These are phyloP conservation scores for Solanum piurae DNA, from an alignment of 257 asterid species.

Conservation along the genomic window DNA sequence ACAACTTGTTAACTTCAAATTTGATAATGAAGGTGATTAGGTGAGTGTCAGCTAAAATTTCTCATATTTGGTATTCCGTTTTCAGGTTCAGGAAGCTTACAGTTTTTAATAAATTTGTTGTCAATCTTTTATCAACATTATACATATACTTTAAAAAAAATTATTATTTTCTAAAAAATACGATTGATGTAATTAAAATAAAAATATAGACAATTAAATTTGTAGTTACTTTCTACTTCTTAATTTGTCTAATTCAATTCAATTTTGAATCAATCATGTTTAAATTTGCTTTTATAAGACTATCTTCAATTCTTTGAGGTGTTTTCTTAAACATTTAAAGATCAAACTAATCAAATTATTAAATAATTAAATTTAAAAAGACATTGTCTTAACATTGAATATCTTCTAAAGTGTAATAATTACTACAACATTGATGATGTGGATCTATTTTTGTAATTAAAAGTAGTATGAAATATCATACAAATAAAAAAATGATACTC, in stretches of 20 bases:
- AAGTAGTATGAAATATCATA: too few relatives aligned
- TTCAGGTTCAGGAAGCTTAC: slow-evolving; percentile 22
- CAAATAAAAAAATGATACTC: not conserved
- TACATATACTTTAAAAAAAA: not conserved
- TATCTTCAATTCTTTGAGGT: not conserved
- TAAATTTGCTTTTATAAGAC: not conserved
- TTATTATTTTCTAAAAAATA: too few relatives aligned
- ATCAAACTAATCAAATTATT: too few relatives aligned
- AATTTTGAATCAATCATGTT: not conserved
- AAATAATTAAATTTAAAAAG: too few relatives aligned
- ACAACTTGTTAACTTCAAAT: not conserved
- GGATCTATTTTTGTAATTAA: not conserved
- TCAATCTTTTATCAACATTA: not conserved
- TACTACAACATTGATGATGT: not conserved
- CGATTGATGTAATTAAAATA: not conserved
- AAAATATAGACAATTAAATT: not conserved
- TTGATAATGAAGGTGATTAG: not conserved
- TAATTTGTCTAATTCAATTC: not conserved
- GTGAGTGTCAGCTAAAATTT: not conserved
- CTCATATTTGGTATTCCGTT: not conserved
- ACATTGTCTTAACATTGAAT: not conserved
- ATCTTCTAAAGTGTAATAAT: not conserved
- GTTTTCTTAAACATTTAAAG: not conserved
- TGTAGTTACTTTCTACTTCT: not conserved
- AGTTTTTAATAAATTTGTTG: not conserved